Evolutionary conservation across 768 basidiomycete genomes (phyloP), one percentile per base, ranked within the genome.

Genomic region (Macrocybe gigantea): DNA sequence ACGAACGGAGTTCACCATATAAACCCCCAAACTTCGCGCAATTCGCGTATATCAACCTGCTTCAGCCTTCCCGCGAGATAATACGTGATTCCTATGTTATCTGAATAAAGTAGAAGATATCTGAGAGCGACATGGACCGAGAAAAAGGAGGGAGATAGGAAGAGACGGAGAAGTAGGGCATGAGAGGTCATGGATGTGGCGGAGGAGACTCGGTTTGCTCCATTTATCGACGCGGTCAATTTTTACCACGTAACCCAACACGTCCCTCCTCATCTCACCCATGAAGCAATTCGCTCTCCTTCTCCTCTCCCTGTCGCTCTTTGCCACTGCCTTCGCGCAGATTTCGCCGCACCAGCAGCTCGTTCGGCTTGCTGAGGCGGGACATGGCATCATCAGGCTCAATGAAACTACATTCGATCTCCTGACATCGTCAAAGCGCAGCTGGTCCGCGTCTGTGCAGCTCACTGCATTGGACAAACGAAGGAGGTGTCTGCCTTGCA

Each of bases 401-500:
- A 78, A 94, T 67, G 70, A 83, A 30, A 72, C 72, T 30, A 72
- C 77, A 2, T 99, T 83, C 66, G 88, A 93, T 59, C 71, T 93
- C 48, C 68, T 98, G 55, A 84, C 83, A 2, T 66, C 77, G 5
- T 76, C 85, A 7, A 75, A 82, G 51, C 83, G 96, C 52, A 82
- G 85, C 54, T 99, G 94, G 85, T 87, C 88, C 1, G 82, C 84
- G n/a, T 73, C 85, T 4, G 73, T 99, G 45, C 83, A 93, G 9
- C 77, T 98, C 63, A 99, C 96, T 1, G 96, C 96, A 0, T 65
- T 96, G 52, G 85, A 83, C 56, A 69, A 79, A 7, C 77, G 83
- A 53, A 82, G 90, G 60, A 87, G 83, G 64, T 99, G 96, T 64
- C 64, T 63, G n/a, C 95, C 94, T 40, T 99, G 96, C 87, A 86